These are phyloP conservation scores for Coemansia guatemalensis DNA, from an alignment of 192 early-diverging fungal genomes.

Conservation along the genomic window DNA sequence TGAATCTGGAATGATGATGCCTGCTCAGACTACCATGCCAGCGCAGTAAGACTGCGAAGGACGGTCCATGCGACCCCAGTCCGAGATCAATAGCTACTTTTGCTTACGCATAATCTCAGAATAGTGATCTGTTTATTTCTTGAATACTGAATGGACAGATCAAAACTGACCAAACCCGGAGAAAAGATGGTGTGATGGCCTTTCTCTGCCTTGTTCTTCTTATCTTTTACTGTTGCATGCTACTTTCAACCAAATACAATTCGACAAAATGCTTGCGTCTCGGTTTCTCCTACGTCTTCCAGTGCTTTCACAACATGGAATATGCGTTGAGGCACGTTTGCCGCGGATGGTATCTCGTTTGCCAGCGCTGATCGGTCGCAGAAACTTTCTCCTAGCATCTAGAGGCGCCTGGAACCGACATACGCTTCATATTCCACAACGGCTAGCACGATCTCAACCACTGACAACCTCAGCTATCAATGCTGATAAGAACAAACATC, in stretches of 20 bases:
- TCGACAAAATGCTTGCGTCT: neutral
- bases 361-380: slow-evolving; percentile 18
- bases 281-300: neutral
- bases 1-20: no score
- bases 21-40: no score
- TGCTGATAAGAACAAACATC: no score
- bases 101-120: neutral
- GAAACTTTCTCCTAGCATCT: slow-evolving; percentile 15
- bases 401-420: neutral
- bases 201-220: no score
- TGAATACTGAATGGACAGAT: no score
- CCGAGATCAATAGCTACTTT: neutral
- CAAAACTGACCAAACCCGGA: no score
- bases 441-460: neutral
- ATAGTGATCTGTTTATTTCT: neutral
- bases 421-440: slow-evolving; percentile 3
- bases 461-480: neutral
- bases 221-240: no score
- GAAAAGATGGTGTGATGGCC: no score
- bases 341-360: neutral
- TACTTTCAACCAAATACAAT: no score
- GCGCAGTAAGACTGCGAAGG: no score
- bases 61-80: no score
- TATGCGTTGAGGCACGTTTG: no score
- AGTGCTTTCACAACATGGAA: neutral